These are phyloP conservation scores for Phytophthora sp. DNA, from an alignment of 352 stramenopile species.

Conservation along the genomic window DNA sequence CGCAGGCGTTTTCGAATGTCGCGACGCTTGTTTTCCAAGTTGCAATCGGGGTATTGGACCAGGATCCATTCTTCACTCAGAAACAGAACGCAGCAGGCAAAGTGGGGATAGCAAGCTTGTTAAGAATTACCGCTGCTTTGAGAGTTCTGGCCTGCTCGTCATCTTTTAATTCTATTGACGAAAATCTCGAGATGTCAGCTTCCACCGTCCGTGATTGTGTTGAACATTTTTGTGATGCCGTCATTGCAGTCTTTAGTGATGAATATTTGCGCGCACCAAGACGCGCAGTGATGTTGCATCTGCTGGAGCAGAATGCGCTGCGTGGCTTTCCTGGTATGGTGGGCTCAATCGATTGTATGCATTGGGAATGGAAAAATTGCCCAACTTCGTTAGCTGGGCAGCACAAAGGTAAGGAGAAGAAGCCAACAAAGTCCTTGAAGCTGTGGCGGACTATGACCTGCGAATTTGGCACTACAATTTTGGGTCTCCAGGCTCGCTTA, in stretches of 20 bases:
- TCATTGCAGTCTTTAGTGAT: neutral
- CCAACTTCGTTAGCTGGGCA: neutral
- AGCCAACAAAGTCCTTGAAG: constrained; percentile 21
- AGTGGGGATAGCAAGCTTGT: neutral
- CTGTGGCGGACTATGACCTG: constrained; percentile 18
- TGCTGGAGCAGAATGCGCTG: neutral
- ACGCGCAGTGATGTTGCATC: neutral
- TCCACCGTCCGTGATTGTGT: neutral
- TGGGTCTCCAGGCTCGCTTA: constrained; percentile 12
- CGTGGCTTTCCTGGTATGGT: constrained; percentile 9
- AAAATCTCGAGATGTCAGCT: neutral
- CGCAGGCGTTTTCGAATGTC: neutral
- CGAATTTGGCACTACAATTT: constrained; percentile 32
- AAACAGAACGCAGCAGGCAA: too few species aligned
- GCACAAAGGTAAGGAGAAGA: constrained; percentile 21
- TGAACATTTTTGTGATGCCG: neutral
- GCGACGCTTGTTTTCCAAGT: neutral
- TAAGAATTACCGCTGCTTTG: neutral
- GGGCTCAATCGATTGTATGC: constrained; percentile 8
- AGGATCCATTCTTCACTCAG: neutral
- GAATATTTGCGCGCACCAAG: neutral
- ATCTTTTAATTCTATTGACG: neutral
- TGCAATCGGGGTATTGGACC: too few species aligned
- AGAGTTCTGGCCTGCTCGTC: neutral
- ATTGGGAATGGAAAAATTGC: constrained; percentile 10